Conservation (phyloP, 2,329 filamentous ascomycete species). For the Fusarium sulawesiense region DNA sequence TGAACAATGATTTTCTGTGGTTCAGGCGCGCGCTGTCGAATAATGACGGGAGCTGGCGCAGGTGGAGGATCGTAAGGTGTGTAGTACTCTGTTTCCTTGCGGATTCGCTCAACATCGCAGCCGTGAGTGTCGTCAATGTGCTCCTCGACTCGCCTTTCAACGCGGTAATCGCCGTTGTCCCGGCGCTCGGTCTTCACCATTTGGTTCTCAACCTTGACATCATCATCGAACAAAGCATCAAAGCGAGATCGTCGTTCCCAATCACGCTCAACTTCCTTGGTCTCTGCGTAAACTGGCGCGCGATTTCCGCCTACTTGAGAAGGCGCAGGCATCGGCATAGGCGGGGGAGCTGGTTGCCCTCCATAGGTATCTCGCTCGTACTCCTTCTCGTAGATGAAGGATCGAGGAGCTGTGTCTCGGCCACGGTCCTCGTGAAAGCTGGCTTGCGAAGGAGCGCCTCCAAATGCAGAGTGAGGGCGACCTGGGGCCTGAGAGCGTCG, state of each 20-base stretch:
- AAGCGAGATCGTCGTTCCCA: slow-evolving; percentile 58
- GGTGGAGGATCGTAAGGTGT: slow-evolving; percentile 62
- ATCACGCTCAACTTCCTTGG: slow-evolving; percentile 54
- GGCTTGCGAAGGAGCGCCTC: slow-evolving; percentile 55
- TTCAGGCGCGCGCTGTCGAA: slow-evolving; percentile 66
- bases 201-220: slow-evolving; percentile 65
- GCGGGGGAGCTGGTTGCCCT: slow-evolving; percentile 37
- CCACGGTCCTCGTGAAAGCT: slow-evolving; percentile 61
- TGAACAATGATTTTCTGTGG: slow-evolving; percentile 71
- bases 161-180: slow-evolving; percentile 55
- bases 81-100: slow-evolving; percentile 72
- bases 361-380: slow-evolving; percentile 40
- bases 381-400: slow-evolving; percentile 42
- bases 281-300: slow-evolving; percentile 53
- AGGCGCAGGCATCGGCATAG: slow-evolving; percentile 41
- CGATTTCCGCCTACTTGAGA: slow-evolving; percentile 40
- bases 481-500: slow-evolving; percentile 60
- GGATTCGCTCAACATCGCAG: slow-evolving; percentile 68
- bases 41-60: slow-evolving; percentile 61
- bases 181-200: slow-evolving; percentile 57
- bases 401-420: slow-evolving; percentile 46
- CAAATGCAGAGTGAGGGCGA: slow-evolving; percentile 63
- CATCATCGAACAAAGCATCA: slow-evolving; percentile 60
- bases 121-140: slow-evolving; percentile 58
- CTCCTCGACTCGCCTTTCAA: slow-evolving; percentile 66